Evolutionary conservation across 495 filamentous ascomycete genomes (phyloP).

Genomic region (Hypoxylon trugodes): DNA sequence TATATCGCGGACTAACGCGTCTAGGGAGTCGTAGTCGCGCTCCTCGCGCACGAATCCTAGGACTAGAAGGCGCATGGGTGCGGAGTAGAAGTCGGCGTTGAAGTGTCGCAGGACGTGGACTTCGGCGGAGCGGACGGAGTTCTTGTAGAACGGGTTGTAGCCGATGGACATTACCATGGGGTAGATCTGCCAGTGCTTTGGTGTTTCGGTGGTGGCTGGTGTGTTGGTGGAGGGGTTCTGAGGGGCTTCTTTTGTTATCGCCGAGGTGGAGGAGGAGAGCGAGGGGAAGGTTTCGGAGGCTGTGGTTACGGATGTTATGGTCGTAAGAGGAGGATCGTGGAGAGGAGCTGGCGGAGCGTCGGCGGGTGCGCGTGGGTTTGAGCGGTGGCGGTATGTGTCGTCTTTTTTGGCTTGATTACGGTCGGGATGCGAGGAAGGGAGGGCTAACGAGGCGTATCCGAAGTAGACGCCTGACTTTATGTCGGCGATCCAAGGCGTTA

Average conservation of each 20-base stretch:
- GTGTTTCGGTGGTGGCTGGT: too few species aligned
- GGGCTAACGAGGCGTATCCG: slow-evolving; percentile 77
- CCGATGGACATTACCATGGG: slow-evolving; percentile 95
- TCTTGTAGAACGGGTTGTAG: slow-evolving; percentile 96
- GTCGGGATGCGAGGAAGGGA: slow-evolving; percentile 56
- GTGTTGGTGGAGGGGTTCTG: not conserved
- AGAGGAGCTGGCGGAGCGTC: slow-evolving; percentile 7
- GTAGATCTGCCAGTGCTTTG: slow-evolving; percentile 60
- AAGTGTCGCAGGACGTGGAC: slow-evolving; percentile 87
- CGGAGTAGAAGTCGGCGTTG: slow-evolving; percentile 82
- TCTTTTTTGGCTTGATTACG: not conserved
- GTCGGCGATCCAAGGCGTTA: slow-evolving; percentile 72
- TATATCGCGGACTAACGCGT: slow-evolving; percentile 88
- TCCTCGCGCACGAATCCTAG: slow-evolving; percentile 90
- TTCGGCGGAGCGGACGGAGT: slow-evolving; percentile 82
- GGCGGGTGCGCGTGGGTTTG: slow-evolving; percentile 25
- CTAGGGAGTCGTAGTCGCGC: slow-evolving; percentile 83
- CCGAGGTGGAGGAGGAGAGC: not conserved
- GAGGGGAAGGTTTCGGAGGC: slow-evolving; percentile 1
- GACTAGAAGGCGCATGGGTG: slow-evolving; percentile 77
- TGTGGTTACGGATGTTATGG: not conserved
- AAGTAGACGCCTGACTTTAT: slow-evolving; percentile 87
- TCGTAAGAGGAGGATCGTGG: not conserved
- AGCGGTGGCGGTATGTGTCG: slow-evolving; percentile 4
- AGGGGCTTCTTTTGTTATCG: not conserved